Conservation (phyloP, 2,329 filamentous ascomycete species). For the Clonostachys chloroleuca region DNA sequence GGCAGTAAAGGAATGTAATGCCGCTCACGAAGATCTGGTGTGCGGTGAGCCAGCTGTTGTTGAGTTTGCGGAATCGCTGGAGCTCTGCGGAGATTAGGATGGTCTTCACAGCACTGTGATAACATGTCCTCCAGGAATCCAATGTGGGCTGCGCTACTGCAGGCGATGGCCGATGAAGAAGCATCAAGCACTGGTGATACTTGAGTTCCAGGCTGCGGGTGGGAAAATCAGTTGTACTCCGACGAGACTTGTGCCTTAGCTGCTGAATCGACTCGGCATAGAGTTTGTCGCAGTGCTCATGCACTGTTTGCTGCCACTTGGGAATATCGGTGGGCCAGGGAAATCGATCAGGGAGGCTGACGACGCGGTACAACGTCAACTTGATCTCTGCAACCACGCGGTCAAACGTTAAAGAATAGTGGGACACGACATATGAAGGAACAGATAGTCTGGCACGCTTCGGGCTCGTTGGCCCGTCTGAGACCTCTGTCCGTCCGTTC, state of each 20-base stretch:
- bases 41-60: conserved; percentile 19
- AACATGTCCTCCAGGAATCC: conserved; percentile 15
- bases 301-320: conserved; percentile 10
- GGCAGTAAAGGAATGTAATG: conserved; percentile 18
- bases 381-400: background rate
- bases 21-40: conserved; percentile 21
- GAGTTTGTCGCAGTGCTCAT: conserved; percentile 7
- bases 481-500: no score
- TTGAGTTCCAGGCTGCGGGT: conserved; percentile 18
- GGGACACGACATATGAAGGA: no score
- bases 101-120: conserved; percentile 15
- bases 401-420: background rate
- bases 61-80: conserved; percentile 17
- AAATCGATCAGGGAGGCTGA: conserved; percentile 12
- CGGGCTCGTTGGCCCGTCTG: no score
- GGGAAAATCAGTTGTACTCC: conserved; percentile 5
- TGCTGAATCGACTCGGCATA: background rate
- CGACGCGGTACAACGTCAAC: conserved; percentile 1
- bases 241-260: conserved; percentile 1
- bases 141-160: conserved; percentile 13
- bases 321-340: conserved; percentile 13
- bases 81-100: conserved; percentile 17
- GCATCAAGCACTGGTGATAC: conserved; percentile 20
- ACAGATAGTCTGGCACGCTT: no score
- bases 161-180: conserved; percentile 20